A percentile compares a stretch with the other conserved stretches of the same genome.
Conservation (phyloP, 495 filamentous ascomycete species). For the Annulohypoxylon moriforme region DNA sequence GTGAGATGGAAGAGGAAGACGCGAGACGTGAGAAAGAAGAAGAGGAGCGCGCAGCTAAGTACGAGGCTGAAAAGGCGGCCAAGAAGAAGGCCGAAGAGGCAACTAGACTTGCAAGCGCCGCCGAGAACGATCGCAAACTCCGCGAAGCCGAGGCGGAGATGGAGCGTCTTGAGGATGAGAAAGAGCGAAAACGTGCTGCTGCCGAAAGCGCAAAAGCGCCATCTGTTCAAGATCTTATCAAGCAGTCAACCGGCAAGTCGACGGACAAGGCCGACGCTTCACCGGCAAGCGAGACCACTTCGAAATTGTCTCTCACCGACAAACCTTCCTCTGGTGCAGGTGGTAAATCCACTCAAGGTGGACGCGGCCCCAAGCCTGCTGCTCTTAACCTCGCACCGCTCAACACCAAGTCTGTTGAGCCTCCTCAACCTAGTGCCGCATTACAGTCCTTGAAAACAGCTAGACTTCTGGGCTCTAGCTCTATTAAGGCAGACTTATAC, state of each 20-base stretch:
- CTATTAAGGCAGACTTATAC: slow-evolving; percentile 74
- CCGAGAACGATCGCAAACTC: slow-evolving; percentile 70
- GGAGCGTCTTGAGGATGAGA: slow-evolving; percentile 67
- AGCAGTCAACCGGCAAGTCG: slow-evolving; percentile 38
- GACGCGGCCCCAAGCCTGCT: slow-evolving; percentile 76
- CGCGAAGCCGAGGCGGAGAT: slow-evolving; percentile 64
- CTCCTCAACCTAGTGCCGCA: slow-evolving; percentile 88
- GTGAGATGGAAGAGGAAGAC: slow-evolving; percentile 65
- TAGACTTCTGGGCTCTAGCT: slow-evolving; percentile 72
- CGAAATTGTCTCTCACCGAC: slow-evolving; percentile 59
- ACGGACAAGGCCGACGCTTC: slow-evolving; percentile 46
- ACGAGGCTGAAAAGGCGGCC: slow-evolving; percentile 69
- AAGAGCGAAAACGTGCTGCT: slow-evolving; percentile 61
- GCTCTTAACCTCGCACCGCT: slow-evolving; percentile 81
- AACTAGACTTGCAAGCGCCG: slow-evolving; percentile 48
- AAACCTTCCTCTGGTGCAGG: slow-evolving; percentile 63
- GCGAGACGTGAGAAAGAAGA: slow-evolving; percentile 63
- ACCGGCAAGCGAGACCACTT: slow-evolving; percentile 52
- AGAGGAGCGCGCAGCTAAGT: slow-evolving; percentile 59
- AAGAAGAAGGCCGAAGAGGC: slow-evolving; percentile 71
- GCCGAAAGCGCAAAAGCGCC: slow-evolving; percentile 41
- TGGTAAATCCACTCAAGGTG: slow-evolving; percentile 63
- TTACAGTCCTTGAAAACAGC: slow-evolving; percentile 91
- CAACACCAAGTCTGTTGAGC: slow-evolving; percentile 83
- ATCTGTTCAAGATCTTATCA: slow-evolving; percentile 51